Evolutionary conservation across 768 basidiomycete species (phyloP).

Genomic region (Amanita brunnescens): DNA sequence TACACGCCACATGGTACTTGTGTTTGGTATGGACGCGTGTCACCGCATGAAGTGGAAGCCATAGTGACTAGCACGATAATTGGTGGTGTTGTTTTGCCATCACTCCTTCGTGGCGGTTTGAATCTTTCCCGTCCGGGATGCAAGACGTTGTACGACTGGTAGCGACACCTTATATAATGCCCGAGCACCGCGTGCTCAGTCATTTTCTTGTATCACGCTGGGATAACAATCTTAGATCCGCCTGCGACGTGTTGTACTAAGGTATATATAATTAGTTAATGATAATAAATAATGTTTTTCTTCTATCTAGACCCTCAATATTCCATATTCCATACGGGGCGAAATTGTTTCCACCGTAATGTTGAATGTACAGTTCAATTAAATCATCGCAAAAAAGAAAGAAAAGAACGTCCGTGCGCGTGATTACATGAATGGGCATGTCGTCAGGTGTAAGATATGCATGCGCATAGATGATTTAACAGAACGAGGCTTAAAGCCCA

Average conservation of each 20-base stretch:
- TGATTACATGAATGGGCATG: slow-evolving; percentile 2
- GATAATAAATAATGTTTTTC: no score
- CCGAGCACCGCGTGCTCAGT: neutral
- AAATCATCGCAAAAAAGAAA: neutral
- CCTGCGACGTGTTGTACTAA: no score
- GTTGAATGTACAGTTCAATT: neutral
- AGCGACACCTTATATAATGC: slow-evolving; percentile 8
- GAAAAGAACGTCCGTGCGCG: neutral
- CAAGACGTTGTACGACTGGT: slow-evolving; percentile 68
- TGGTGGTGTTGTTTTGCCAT: slow-evolving; percentile 73
- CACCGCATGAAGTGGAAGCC: slow-evolving; percentile 79
- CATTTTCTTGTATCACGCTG: neutral
- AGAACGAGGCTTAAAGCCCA: neutral
- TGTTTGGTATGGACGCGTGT: slow-evolving; percentile 92
- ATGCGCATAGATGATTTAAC: slow-evolving; percentile 3
- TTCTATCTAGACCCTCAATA: no score
- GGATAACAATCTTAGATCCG: neutral
- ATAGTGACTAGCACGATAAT: slow-evolving; percentile 86
- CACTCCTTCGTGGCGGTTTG: slow-evolving; percentile 79
- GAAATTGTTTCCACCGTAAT: neutral
- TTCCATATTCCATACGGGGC: no score
- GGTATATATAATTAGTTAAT: no score
- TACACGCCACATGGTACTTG: slow-evolving; percentile 79
- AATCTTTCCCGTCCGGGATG: slow-evolving; percentile 69
- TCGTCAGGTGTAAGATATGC: slow-evolving; percentile 1